Conservation (phyloP, 2,329 filamentous ascomycete species). For the Microsporum canis region DNA sequence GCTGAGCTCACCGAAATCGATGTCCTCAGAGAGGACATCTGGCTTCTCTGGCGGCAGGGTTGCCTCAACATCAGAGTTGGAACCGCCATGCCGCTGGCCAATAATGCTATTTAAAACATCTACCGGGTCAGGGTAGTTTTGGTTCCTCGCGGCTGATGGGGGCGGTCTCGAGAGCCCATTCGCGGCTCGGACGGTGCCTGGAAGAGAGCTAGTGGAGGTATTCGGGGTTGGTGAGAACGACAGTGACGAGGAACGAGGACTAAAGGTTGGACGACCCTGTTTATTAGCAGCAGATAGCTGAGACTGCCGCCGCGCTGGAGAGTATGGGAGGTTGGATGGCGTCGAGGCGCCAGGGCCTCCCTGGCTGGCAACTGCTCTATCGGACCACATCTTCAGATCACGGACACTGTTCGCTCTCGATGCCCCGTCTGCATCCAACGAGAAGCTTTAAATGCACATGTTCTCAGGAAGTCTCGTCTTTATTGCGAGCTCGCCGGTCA, state of each 20-base stretch:
- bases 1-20: constrained; percentile 69
- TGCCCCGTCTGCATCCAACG: neutral
- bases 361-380: constrained; percentile 66
- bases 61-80: constrained; percentile 9
- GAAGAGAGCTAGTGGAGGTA: constrained; percentile 65
- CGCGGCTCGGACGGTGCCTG: constrained; percentile 50
- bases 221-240: constrained; percentile 61
- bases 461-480: neutral
- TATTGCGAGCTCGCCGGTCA: neutral
- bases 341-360: constrained; percentile 53
- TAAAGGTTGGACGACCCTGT: constrained; percentile 51
- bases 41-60: constrained; percentile 22
- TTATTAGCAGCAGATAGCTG: constrained; percentile 58
- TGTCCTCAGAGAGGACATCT: constrained; percentile 46
- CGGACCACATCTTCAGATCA: constrained; percentile 63
- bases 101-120: constrained; percentile 55
- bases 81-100: constrained; percentile 22
- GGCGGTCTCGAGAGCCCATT: constrained; percentile 49
- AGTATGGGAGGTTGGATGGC: constrained; percentile 56
- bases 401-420: neutral
- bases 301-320: constrained; percentile 56
- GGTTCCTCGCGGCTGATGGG: constrained; percentile 26
- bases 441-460: neutral
- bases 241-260: constrained; percentile 63
- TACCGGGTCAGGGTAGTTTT: constrained; percentile 55